Percentiles rank a stretch among this genome's conserved stretches.
Evolutionary conservation across 2,329 filamentous ascomycete species (phyloP).

Genomic region (Hypoxylon sp.): DNA sequence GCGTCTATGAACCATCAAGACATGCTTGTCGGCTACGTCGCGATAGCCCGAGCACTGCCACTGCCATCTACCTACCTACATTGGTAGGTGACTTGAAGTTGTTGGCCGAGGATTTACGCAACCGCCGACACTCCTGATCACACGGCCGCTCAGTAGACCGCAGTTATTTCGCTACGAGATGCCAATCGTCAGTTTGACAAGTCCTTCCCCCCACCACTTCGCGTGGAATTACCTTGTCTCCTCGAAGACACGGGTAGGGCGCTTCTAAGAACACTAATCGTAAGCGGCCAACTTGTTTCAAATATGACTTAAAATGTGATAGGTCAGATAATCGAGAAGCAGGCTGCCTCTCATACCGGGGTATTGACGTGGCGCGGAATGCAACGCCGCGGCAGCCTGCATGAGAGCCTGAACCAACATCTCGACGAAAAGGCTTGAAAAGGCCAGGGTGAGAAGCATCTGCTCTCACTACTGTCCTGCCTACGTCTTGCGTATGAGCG

Average conservation of each 20-base stretch:
- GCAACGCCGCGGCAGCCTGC: constrained; percentile 6
- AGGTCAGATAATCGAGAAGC: not conserved
- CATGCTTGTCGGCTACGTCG: too few species aligned
- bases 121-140: too few species aligned
- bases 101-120: too few species aligned
- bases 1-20: too few species aligned
- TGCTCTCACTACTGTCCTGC: not conserved
- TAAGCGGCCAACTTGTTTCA: not conserved
- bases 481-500: not conserved
- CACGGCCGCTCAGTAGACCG: too few species aligned
- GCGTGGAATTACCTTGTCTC: too few species aligned
- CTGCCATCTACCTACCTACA: too few species aligned
- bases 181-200: too few species aligned
- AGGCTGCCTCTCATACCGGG: not conserved
- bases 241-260: not conserved
- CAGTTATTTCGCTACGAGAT: too few species aligned
- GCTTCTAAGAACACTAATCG: not conserved
- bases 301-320: not conserved
- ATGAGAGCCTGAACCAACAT: not conserved
- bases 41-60: too few species aligned
- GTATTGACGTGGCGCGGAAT: constrained; percentile 7
- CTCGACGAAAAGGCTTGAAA: not conserved
- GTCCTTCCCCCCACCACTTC: too few species aligned
- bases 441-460: not conserved
- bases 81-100: too few species aligned